Base-by-base conservation (phyloP, 140 eudicot genomes). In the Oenanthe javanica region DNA sequence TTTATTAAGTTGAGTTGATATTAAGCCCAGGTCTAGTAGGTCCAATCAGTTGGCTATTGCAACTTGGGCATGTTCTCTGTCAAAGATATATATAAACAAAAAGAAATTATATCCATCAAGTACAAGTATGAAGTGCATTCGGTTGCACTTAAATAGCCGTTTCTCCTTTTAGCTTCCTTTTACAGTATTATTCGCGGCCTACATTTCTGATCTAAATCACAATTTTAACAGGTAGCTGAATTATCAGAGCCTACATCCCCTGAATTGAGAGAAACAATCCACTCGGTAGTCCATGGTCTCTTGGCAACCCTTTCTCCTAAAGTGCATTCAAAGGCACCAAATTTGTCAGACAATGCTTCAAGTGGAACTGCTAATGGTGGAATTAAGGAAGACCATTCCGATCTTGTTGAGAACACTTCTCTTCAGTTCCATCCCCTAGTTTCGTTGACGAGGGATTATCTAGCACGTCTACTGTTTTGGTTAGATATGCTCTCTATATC, bases 381-480 rank as follows among this genome's bases (percentile, higher is more conserved):
- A 71, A 81, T 51, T 23, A 89, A 83, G 74, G 90, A 85, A 82
- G 94, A 90, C 46, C 86, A 86, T 78, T 79, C 82, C 50, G 99
- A 94, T 77, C 86, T 89, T 69, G 89, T 88, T 13, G 99, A 94
- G 72, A 90, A 94, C 88, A 86, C 97, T 61, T 94, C 99, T 0
- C 91, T 92, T 84, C 94, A 87, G 51, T 94, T 92, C 81, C 99
- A 89, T 81, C 99, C 99, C 13, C 88, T 86, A 8, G 84, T 94
- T 69, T 94, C 97, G 57, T 83, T 92, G 82, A 88, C 90, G 55
- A 91, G 97, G 69, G 99, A 94, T 82, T 94, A 94, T 84, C 88
- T 94, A n/a, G 99, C 99, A 8, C 97, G 99, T 1, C 85, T 94
- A 19, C 81, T 94, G n/a, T 94, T 94, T 85, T 92, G 97, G 98